Evolutionary conservation across 345 rosid genomes (phyloP).

Genomic region (Salix purpurea): DNA sequence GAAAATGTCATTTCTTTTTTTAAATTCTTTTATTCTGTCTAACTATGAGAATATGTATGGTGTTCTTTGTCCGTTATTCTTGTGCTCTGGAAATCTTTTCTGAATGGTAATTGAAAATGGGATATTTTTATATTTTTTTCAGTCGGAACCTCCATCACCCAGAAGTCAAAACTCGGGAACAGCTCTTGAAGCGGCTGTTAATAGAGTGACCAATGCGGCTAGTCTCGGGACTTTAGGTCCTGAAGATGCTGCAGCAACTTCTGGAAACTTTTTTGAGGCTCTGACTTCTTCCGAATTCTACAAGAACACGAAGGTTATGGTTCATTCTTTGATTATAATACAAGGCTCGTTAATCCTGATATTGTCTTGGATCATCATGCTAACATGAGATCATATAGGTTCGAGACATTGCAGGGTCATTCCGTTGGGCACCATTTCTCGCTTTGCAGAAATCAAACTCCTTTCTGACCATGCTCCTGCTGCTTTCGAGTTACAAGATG

Average conservation of each 20-base stretch:
- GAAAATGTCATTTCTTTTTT: not conserved
- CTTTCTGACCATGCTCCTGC: constrained; percentile 82
- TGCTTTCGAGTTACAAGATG: constrained; percentile 98
- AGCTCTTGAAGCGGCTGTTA: constrained; percentile 47
- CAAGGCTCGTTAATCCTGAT: not conserved
- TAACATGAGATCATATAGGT: constrained; percentile 51
- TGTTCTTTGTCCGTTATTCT: not conserved
- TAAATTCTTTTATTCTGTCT: not conserved
- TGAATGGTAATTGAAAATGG: not conserved
- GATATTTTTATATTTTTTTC: constrained; percentile 6
- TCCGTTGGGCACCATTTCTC: constrained; percentile 99
- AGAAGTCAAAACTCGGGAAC: constrained; percentile 52
- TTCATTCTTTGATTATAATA: not conserved
- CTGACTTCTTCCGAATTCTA: constrained; percentile 79
- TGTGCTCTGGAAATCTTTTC: not conserved
- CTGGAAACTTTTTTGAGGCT: constrained; percentile 83
- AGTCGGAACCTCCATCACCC: constrained; percentile 95
- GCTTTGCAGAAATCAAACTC: constrained; percentile 88
- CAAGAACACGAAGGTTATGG: constrained; percentile 67
- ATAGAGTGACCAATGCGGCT: constrained; percentile 45
- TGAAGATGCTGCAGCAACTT: constrained; percentile 71
- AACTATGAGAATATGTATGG: not conserved
- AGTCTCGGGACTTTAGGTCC: constrained; percentile 48
- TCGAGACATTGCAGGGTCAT: constrained; percentile 89
- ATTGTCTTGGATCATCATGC: not conserved